Evolutionary conservation across 1,284 basidiomycete genomes (phyloP), one percentile per base, ranked within the genome.

Genomic region (Neolentinus lepideus): DNA sequence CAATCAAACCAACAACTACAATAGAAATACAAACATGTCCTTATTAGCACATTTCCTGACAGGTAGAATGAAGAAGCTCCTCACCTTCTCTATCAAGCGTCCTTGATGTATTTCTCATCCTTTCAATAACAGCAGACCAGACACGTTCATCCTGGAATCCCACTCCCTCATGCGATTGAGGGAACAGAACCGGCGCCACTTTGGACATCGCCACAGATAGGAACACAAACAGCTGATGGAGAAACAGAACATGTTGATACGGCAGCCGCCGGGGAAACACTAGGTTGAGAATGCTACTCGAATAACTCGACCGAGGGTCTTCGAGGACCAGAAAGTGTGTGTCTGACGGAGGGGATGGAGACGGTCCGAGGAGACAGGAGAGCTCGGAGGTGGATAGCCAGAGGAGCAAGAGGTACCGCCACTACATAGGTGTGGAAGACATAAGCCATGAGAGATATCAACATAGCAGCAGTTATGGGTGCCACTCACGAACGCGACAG

Each of bases 141-240:
- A 67, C 27, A 60, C 69, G 63, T 29, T 66, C 55, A 47, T 66
- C 60, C 55, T 31, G 29, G 12, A 31, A 54, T 2, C 31, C 33
- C 48, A 58, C 38, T 9, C 54, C 58, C 2, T 62, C 60, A 2
- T 43, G 24, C 2, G 59, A 57, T 3, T 59, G 24, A 1, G 83
- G 81, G 55, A 84, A 77, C 38, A 91, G 68, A 11, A 82, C 76
- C 0, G 88, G 88, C 0, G 77, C 75, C 2, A 93, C 81, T 33
- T 84, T 77, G 16, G 79, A 80, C 19, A 91, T 73, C 0, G 87
- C 89, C 43, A 92, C 76, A 35, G 81, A 86, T 53, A 84, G 63
- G 63, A 89, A 83, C 59, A 90, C 70, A 66, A 89, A 92, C 25
- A 90, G 63, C 60, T 89, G 81, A 62, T 90, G 91, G n/a, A 92